Evolutionary conservation across 2,329 filamentous ascomycete genomes (phyloP).

Genomic region (Penicillium sp.): DNA sequence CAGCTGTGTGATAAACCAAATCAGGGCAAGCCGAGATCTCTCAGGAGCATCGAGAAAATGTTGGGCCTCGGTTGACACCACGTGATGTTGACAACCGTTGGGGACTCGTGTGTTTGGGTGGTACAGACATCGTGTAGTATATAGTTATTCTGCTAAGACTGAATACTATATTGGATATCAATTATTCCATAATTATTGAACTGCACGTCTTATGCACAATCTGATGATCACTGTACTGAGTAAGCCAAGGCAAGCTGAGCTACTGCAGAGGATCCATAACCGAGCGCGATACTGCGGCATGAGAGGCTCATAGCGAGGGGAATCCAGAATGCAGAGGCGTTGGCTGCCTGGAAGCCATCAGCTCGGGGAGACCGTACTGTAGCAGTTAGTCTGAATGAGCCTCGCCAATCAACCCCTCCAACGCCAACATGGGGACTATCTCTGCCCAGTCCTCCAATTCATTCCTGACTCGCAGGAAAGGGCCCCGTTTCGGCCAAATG

Average conservation of each 20-base stretch:
- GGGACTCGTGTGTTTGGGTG: background rate
- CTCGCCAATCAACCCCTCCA: constrained; percentile 12
- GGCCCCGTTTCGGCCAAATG: background rate
- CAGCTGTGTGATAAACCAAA: background rate
- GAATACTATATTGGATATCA: background rate
- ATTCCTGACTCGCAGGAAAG: background rate
- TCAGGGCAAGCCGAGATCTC: constrained; percentile 2
- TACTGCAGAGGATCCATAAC: background rate
- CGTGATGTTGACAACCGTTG: constrained; percentile 9
- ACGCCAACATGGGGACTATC: background rate
- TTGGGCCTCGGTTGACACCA: constrained; percentile 19
- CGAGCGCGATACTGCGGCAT: background rate
- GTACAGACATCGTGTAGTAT: background rate
- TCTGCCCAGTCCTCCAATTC: background rate
- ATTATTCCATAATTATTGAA: background rate
- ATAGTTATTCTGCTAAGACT: background rate
- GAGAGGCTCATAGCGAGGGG: too few species aligned
- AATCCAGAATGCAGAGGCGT: background rate
- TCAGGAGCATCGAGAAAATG: constrained; percentile 6
- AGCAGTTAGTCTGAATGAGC: constrained; percentile 11
- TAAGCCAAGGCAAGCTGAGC: background rate
- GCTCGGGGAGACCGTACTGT: constrained; percentile 1
- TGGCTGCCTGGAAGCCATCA: constrained; percentile 5
- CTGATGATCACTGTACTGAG: background rate
- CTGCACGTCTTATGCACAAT: background rate